Conservation (phyloP, 495 filamentous ascomycete genomes). For the Lophiostoma macrostomum region DNA sequence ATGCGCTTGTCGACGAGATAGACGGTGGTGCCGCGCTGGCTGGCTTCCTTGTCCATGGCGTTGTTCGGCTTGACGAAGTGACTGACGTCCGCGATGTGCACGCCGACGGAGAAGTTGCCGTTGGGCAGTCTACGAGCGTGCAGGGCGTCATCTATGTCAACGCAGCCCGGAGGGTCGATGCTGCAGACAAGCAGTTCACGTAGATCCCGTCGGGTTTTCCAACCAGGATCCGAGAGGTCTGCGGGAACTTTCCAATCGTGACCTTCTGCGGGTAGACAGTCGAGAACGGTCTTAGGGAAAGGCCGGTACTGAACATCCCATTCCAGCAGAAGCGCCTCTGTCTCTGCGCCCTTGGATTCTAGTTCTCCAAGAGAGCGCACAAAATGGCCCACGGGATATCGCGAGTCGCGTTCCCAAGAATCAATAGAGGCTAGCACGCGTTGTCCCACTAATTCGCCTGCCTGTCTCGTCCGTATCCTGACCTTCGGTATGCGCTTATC, state of each 20-base stretch:
- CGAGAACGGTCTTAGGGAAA: constrained; percentile 90
- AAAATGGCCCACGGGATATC: constrained; percentile 91
- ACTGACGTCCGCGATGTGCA: constrained; percentile 98
- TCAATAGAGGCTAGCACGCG: constrained; percentile 94
- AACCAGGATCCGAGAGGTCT: constrained; percentile 72
- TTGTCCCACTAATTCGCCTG: constrained; percentile 80
- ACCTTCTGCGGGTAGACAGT: constrained; percentile 87
- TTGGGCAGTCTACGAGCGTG: constrained; percentile 83
- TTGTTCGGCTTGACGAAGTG: constrained; percentile 97
- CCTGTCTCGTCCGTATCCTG: constrained; percentile 84
- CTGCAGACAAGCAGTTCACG: constrained; percentile 88
- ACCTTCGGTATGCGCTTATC: constrained; percentile 97
- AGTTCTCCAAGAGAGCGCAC: constrained; percentile 88
- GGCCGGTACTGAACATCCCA: constrained; percentile 97
- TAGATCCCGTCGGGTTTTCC: constrained; percentile 79
- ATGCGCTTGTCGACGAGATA: constrained; percentile 99
- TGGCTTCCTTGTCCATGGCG: constrained; percentile 93
- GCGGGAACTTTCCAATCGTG: constrained; percentile 90
- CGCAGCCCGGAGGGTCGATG: constrained; percentile 93
- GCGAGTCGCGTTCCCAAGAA: constrained; percentile 86
- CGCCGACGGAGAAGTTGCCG: constrained; percentile 92
- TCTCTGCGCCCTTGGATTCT: constrained; percentile 93
- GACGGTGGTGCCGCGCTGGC: constrained; percentile 89
- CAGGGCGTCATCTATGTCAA: constrained; percentile 97
- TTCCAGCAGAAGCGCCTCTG: constrained; percentile 88